Percentiles rank a stretch among this genome's conserved stretches.
phyloP scores from a whole-genome alignment of 495 filamentous ascomycete genomes.

The Penicillium canariense region DNA sequence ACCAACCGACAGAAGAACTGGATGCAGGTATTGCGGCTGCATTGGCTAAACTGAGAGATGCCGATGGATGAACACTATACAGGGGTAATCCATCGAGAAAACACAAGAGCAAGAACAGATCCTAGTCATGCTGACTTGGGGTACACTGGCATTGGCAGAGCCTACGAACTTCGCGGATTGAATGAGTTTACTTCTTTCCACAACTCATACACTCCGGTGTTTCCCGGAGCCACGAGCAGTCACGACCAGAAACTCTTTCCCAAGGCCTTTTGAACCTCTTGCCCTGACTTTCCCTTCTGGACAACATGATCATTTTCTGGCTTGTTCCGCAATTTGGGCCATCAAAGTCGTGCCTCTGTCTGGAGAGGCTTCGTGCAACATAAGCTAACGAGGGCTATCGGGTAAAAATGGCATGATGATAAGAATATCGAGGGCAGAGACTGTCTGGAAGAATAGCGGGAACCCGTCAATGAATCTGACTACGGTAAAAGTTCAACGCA shows the following conservation, averaged over 20 bases:
- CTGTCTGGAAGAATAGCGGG: slow-evolving; percentile 48
- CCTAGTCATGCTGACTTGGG: no score
- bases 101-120: no score
- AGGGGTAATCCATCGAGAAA: no score
- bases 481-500: slow-evolving; percentile 51
- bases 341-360: slow-evolving; percentile 32
- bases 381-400: slow-evolving; percentile 35
- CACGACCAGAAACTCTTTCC: no score
- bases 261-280: no score
- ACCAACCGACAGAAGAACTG: slow-evolving; percentile 16
- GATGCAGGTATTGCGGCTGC: slow-evolving; percentile 29
- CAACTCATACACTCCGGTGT: no score
- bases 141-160: no score
- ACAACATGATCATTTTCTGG: slow-evolving; percentile 25
- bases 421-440: slow-evolving; percentile 39
- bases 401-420: slow-evolving; percentile 28
- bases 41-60: slow-evolving; percentile 26
- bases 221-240: no score
- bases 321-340: slow-evolving; percentile 38
- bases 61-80: slow-evolving; percentile 48
- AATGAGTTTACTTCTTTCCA: no score
- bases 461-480: slow-evolving; percentile 42
- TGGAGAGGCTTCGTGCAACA: slow-evolving; percentile 21
- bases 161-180: no score
- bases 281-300: slow-evolving; percentile 19